Percentiles rank a stretch among this genome's conserved stretches.
These are phyloP conservation scores for Papiliotrema fonsecae DNA, from an alignment of 1,284 basidiomycete species.

Conservation along the genomic window DNA sequence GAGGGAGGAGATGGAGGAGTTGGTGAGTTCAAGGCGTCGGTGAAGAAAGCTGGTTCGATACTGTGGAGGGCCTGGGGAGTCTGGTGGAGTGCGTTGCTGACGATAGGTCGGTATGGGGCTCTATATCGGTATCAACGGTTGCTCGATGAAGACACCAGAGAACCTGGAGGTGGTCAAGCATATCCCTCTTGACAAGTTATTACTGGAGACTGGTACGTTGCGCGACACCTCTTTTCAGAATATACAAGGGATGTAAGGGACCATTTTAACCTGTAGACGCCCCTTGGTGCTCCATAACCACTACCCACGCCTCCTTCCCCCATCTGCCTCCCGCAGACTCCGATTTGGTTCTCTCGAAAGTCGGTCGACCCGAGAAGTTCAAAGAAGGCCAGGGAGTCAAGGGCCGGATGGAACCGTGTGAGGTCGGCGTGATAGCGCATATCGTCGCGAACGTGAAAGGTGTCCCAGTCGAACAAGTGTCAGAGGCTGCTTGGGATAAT, in stretches of 20 bases:
- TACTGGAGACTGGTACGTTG: slow-evolving; percentile 71
- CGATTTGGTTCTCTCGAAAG: slow-evolving; percentile 53
- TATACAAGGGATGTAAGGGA: too few species aligned
- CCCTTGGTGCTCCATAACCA: slow-evolving; percentile 77
- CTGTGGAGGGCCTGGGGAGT: too few species aligned
- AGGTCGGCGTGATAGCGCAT: slow-evolving; percentile 68
- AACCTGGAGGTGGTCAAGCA: slow-evolving; percentile 61
- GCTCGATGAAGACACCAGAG: slow-evolving; percentile 73
- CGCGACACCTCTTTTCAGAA: background rate
- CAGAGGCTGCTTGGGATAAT: slow-evolving; percentile 62
- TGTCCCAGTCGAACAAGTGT: slow-evolving; percentile 58
- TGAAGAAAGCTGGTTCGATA: background rate
- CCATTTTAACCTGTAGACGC: slow-evolving; percentile 55
- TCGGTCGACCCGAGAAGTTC: slow-evolving; percentile 63
- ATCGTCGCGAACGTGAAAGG: slow-evolving; percentile 61
- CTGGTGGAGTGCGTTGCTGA: slow-evolving; percentile 2
- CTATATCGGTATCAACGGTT: slow-evolving; percentile 74
- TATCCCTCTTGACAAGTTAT: slow-evolving; percentile 61
- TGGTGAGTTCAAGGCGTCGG: slow-evolving; percentile 52
- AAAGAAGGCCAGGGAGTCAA: slow-evolving; percentile 64
- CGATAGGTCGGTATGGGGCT: slow-evolving; percentile 66
- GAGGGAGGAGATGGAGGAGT: slow-evolving; percentile 60
- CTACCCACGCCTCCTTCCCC: slow-evolving; percentile 65
- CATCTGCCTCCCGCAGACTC: slow-evolving; percentile 50
- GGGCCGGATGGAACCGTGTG: slow-evolving; percentile 73